Conservation (phyloP, 768 basidiomycete genomes). For the Mycena vulgaris region DNA sequence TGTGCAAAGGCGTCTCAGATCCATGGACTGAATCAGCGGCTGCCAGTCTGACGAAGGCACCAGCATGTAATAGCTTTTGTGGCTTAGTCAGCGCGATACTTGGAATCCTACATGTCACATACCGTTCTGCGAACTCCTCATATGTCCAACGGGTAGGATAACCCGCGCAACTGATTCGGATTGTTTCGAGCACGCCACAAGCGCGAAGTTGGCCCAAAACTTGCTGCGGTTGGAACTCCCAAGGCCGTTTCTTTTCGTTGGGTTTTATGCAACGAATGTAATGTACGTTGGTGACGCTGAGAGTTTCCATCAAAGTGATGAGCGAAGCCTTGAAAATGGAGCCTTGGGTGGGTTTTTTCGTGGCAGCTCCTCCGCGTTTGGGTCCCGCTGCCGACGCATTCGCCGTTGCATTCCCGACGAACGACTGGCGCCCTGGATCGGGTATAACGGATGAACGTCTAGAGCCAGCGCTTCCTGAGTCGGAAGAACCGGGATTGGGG, state of each 20-base stretch:
- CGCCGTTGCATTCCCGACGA: conserved; percentile 62
- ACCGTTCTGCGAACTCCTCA: conserved; percentile 99
- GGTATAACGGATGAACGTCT: conserved; percentile 90
- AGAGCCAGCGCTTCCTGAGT: conserved; percentile 81
- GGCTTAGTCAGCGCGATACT: neutral
- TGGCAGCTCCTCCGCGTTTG: conserved; percentile 76
- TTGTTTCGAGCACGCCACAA: conserved; percentile 99
- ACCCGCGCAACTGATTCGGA: conserved; percentile 98
- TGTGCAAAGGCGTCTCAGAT: conserved; percentile 86
- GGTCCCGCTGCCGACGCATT: conserved; percentile 54
- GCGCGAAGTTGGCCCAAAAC: conserved; percentile 95
- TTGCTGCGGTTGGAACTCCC: conserved; percentile 97
- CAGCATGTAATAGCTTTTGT: conserved; percentile 94
- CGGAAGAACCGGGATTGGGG: conserved; percentile 79
- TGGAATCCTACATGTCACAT: conserved; percentile 47
- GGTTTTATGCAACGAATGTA: conserved; percentile 99
- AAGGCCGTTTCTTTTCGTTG: conserved; percentile 95
- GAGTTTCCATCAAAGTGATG: conserved; percentile 95
- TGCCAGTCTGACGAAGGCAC: conserved; percentile 90
- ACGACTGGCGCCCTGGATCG: conserved; percentile 85
- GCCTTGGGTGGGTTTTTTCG: conserved; percentile 96
- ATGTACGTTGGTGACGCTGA: conserved; percentile 97
- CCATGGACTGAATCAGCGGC: conserved; percentile 85
- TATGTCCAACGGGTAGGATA: conserved; percentile 99
- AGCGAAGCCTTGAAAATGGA: conserved; percentile 98